Conservation (phyloP, 1,139 yeast genomes). For the Sugiyamaella pinicola region DNA sequence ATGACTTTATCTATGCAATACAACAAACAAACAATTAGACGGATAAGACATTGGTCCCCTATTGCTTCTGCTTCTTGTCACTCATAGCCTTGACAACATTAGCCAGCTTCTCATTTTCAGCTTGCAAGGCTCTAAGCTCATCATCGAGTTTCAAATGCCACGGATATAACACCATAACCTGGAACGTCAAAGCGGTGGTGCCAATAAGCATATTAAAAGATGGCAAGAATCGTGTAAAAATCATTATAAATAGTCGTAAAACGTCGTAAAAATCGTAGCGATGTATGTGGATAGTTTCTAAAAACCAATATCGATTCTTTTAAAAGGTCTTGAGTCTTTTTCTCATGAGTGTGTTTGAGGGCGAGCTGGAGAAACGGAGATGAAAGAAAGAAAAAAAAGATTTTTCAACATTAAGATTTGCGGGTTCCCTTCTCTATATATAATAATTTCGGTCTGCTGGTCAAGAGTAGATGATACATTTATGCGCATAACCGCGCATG, state of each 20-base stretch:
- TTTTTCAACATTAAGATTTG: not conserved
- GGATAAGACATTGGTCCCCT: not conserved
- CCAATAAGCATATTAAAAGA: conserved; percentile 27
- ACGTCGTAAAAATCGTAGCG: not conserved
- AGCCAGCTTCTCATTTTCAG: conserved; percentile 27
- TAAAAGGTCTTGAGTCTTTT: conserved; percentile 5
- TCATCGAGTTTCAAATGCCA: conserved; percentile 28
- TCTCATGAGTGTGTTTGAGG: conserved; percentile 7
- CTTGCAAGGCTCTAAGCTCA: conserved; percentile 23
- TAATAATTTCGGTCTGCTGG: not conserved
- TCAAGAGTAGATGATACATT: too few species aligned
- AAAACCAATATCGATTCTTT: conserved; percentile 3
- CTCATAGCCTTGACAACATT: conserved; percentile 21
- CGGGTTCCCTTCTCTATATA: conserved; percentile 1
- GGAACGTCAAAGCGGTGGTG: conserved; percentile 26
- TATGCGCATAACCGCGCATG: not conserved
- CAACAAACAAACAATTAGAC: not conserved
- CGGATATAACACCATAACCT: conserved; percentile 25
- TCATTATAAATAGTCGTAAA: conserved; percentile 16
- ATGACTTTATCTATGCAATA: not conserved
- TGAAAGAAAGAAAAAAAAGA: not conserved
- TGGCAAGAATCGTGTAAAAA: conserved; percentile 24
- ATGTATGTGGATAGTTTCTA: not conserved
- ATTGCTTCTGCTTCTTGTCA: conserved; percentile 2
- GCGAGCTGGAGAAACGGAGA: not conserved